Base-by-base conservation (phyloP, 2,329 filamentous ascomycete species). In the Calonectria naviculata region DNA sequence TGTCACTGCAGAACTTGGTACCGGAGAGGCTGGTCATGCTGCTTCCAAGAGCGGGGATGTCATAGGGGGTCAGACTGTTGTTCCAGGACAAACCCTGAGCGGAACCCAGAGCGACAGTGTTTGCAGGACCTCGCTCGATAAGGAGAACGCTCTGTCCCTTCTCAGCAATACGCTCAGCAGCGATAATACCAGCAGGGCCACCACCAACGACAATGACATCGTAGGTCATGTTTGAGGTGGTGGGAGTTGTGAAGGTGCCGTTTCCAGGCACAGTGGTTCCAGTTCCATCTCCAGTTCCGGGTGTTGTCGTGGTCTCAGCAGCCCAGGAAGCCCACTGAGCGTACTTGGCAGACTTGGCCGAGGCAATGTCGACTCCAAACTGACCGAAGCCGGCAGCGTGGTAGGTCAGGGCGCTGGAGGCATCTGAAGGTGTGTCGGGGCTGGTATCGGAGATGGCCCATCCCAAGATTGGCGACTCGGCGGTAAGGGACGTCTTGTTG, bases 371-470 rank as follows among this genome's bases (percentile, higher is more conserved):
- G 17, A 83, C 77, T 4, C 77, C 79, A 47, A 82, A 85, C 52
- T 79, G 78, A 4, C 83, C 83, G 42, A 85, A 87, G 0, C 81
- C 81, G 21, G 80, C 81, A 5, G 81, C 79, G 54, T 87, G 85
- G 71, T 85, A 84, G 15, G 77, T 80, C 31, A 87, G 76, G 19
- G 78, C 74, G 3, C 81, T 80, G 19, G 79, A 74, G 2, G 82
- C 68, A 47, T 82, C 78, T 0, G 81, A 78, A 1, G 81, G 79
- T 5, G 78, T 78, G 0, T 76, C 78, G 9, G 83, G 80, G 34
- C 80, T 78, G 9, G 76, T 77, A 9, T 76, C 77, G 6, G 83
- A 83, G 61, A 81, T 81, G 15, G 84, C 84, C 69, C 83, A 87
- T n/a, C 83, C 84, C 21, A 86, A 77, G 26, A 83, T 74, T 2